Percentiles rank a stretch among this genome's conserved stretches.
Evolutionary conservation across 306 rosid genomes (phyloP).

Genomic region (Pyrus pyrifolia): DNA sequence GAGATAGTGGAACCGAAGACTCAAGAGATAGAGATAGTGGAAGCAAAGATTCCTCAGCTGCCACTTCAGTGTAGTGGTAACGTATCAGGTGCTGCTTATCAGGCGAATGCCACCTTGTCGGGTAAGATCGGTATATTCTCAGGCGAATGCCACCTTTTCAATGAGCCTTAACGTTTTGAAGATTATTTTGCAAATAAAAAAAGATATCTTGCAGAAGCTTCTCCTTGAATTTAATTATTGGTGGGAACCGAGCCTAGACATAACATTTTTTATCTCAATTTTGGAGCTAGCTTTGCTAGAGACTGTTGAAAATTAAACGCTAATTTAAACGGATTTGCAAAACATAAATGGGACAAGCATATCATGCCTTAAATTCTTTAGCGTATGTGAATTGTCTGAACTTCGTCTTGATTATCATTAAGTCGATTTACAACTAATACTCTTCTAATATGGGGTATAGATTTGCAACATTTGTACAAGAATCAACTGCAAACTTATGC

Average conservation of each 20-base stretch:
- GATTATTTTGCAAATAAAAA: neutral
- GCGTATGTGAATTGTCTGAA: neutral
- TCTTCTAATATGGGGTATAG: slow-evolving; percentile 19
- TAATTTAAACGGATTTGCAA: neutral
- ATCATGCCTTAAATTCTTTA: neutral
- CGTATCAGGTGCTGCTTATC: neutral
- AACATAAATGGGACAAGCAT: neutral
- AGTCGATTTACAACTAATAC: neutral
- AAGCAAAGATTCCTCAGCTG: slow-evolving; percentile 20
- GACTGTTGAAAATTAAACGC: neutral
- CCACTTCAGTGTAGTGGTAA: neutral
- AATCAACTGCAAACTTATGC: slow-evolving; percentile 55
- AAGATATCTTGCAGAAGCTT: neutral
- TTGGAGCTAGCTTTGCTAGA: neutral
- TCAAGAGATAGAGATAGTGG: neutral
- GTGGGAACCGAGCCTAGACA: neutral
- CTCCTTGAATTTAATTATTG: neutral
- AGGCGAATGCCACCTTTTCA: neutral
- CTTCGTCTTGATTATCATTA: neutral
- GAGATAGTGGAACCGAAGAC: slow-evolving; percentile 8
- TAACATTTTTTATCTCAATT: neutral
- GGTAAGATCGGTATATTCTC: neutral
- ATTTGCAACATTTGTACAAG: slow-evolving; percentile 50
- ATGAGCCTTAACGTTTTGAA: neutral
- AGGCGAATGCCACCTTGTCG: neutral